Base-by-base conservation (phyloP, 2,329 filamentous ascomycete species). In the Graphilbum ipis-grandicollis region DNA sequence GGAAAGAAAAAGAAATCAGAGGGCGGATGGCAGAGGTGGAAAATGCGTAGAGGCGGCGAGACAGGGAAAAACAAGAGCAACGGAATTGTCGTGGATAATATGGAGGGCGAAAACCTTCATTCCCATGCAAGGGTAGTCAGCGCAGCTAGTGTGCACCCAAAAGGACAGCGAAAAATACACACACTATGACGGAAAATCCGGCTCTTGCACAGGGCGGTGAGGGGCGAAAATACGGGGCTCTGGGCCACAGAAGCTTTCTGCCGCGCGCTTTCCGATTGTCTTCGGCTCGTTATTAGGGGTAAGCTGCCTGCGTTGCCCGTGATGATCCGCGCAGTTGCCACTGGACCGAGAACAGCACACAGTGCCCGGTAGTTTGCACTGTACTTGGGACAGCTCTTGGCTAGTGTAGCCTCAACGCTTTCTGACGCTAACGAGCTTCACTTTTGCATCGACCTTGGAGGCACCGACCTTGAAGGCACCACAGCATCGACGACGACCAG, bases 171-270 rank as follows among this genome's bases (percentile, higher is more conserved):
- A 32, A 30, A 40, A 42, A 40, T 35, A 34, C 19, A 26, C 37
- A 21, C 34, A 34, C 35, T 35, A 40, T 38, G 40, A 40, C 40
- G 40, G 38, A 37, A 40, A 40, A 36, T 23, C 37, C 40, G 40
- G 40, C 40, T 42, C 37, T 31, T 7, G 23, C 8, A 7, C 30
- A 39, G 31, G 21, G 5, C 30, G 18, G 31, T 17, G 34, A 37
- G n/a, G n/a, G n/a, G 34, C 37, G 34, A 15, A 22, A 37, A 17
- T 33, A 39, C 35, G 40, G 38, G 38, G 22, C n/a, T 28, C 26
- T 31, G 39, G 33, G 29, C 36, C 34, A 34, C 29, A 8, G n/a
- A 30, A 7, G 28, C 8, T 17, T 13, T 34, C 29, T 26, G 17
- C 29, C 33, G 22, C 22, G n/a, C 37, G 32, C n/a, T 18, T 18